Base-by-base conservation (phyloP, 495 filamentous ascomycete species). In the Podospora appendiculata region DNA sequence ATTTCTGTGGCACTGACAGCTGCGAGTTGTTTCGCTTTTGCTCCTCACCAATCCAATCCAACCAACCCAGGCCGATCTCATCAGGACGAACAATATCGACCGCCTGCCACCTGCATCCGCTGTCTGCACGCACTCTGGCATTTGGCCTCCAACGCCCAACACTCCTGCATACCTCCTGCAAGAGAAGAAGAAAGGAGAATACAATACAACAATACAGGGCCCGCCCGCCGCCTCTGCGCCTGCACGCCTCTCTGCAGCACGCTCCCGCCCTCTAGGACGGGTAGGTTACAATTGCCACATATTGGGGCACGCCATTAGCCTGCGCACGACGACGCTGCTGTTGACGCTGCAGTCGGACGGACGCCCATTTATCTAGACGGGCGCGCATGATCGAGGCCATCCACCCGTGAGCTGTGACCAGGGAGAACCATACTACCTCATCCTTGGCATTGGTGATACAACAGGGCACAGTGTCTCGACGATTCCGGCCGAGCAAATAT, bases 261-360 rank as follows among this genome's bases (percentile, higher is more conserved):
- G 45, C 36, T 45, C 54, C 45, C 50, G 42, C 48, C 47, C 41
- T 43, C 46, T 41, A 44, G 38, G 14, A 41, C 18, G 36, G 14
- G 16, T 10, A 49, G 9, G 36, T 34, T 25, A 36, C 54, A 57
- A 51, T 52, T 56, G 54, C 58, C 49, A 56, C 48, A 58, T 56
- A 63, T 59, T 63, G 60, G 50, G 52, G 41, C 18, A 12, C 55
- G 50, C 53, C 44, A 51, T 60, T 56, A 52, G 57, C 41, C 58
- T 60, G 50, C 48, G 34, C 25, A 25, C 43, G 32, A 45, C 43
- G 9, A 12, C 17, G 25, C 43, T 18, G n/a, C 18, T 43, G n/a
- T 9, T 14, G 18, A 43, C 8, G 38, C 11, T 16, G 38, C 10
- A 19, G 41, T n/a, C 16, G 6, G 16, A 9, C n/a, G 14, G 41